Conservation (phyloP, 441 rosid genomes). For the Jatropha multifida region DNA sequence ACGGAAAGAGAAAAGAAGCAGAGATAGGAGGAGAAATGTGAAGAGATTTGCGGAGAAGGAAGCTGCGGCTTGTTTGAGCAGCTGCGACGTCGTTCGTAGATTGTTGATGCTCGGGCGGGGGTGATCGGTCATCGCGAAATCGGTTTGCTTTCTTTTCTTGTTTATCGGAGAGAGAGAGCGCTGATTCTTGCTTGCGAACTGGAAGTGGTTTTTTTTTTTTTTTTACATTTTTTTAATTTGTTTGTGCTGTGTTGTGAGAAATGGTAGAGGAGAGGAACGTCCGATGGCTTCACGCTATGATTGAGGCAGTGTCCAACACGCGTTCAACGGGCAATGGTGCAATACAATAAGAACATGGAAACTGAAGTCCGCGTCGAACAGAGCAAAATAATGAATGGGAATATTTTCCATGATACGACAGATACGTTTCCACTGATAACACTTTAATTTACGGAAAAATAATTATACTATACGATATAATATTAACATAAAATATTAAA, state of each 20-base stretch:
- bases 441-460: no score
- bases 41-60: slow-evolving; percentile 53
- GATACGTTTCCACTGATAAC: no score
- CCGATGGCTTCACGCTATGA: not conserved
- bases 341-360: not conserved
- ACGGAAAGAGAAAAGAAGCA: slow-evolving; percentile 82
- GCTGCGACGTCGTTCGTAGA: slow-evolving; percentile 60
- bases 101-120: slow-evolving; percentile 30
- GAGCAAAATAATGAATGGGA: no score
- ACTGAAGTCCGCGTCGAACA: no score
- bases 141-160: slow-evolving; percentile 9
- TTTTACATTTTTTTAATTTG: not conserved
- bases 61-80: slow-evolving; percentile 48
- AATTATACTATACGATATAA: no score
- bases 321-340: not conserved
- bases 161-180: not conserved
- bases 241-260: not conserved
- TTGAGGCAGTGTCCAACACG: not conserved
- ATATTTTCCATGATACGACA: no score
- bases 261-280: not conserved
- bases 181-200: not conserved
- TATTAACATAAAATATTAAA: no score
- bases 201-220: no score
- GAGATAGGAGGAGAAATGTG: slow-evolving; percentile 63
- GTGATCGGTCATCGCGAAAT: slow-evolving; percentile 63